phyloP scores from a whole-genome alignment of 768 basidiomycete genomes.

The Mycena amicta region DNA sequence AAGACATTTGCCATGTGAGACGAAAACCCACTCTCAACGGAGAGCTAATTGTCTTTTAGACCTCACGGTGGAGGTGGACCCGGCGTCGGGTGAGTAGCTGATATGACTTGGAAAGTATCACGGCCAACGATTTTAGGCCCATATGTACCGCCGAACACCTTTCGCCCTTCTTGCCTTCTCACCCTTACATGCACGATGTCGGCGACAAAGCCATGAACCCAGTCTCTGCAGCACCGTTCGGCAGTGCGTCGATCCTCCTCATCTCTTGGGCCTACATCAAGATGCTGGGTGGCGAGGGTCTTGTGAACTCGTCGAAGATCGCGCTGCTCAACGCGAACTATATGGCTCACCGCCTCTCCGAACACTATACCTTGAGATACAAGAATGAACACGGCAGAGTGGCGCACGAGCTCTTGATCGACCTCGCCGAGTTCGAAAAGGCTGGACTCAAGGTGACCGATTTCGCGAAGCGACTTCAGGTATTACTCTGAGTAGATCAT shows the following conservation, averaged over 20 bases:
- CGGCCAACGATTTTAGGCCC: too few species aligned
- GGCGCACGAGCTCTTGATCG: conserved; percentile 94
- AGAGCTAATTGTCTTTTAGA: conserved; percentile 49
- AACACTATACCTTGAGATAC: conserved; percentile 84
- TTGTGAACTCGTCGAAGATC: conserved; percentile 81
- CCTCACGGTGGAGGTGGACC: conserved; percentile 98
- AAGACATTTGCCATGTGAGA: conserved; percentile 95
- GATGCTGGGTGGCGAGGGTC: conserved; percentile 96
- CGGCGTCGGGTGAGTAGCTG: too few species aligned
- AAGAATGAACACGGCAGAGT: conserved; percentile 91
- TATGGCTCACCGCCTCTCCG: conserved; percentile 86
- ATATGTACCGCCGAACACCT: conserved; percentile 95
- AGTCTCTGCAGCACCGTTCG: conserved; percentile 90
- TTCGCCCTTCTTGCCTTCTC: conserved; percentile 90
- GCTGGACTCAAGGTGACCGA: conserved; percentile 88
- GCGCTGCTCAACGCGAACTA: conserved; percentile 97
- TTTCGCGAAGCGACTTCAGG: conserved; percentile 95
- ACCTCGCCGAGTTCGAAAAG: conserved; percentile 94
- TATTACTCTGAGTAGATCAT: conserved; percentile 37
- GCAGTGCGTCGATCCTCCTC: conserved; percentile 91
- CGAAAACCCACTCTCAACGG: too few species aligned
- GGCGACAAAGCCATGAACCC: conserved; percentile 79
- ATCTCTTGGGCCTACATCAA: conserved; percentile 99
- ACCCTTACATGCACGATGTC: conserved; percentile 71
- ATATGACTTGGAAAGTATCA: too few species aligned